Base-by-base conservation (phyloP, 1,139 yeast species). In the Kurtzmaniella quercitrusa region DNA sequence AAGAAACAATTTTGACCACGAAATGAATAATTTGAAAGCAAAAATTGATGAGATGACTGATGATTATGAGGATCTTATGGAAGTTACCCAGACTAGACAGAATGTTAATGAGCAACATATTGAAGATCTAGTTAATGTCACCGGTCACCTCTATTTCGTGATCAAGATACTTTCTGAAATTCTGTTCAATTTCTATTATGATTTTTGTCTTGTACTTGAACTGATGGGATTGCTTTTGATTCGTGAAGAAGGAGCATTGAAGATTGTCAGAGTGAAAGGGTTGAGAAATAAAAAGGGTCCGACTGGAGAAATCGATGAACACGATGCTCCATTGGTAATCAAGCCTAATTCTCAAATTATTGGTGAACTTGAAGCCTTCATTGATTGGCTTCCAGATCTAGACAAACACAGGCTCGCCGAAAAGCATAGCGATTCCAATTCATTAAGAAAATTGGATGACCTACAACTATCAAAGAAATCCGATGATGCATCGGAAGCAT, bases 181-280 rank as follows among this genome's bases (percentile, higher is more conserved):
- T 18, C 57, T 59, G 41, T 65, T 57, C 48, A 60, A 60, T 10
- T 63, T 57, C 41, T 64, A 73, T 44, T 49, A 65, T 18, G 76
- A 82, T 36, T 72, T 78, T 43, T 81, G 87, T 53, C 68, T 76
- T 43, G 67, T 86, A 2, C 67, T 91, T 43, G 96, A 88, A 55
- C 75, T 86, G 1, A 81, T 90, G 73, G 98, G 98, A 1, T 68
- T 91, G 43, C 61, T 85, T 18, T 65, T 85, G 40, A 70, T 77
- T 0, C 66, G 69, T 42, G 79, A 77, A 38, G 51, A 51, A 40
- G 52, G 50, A 44, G 66, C 56, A 19, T 66, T 64, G 44, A 73
- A 73, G 41, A 78, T 85, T 31, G 76, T 77, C 27, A 69, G 94
- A 49, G 93, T 85, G 0, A 85, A 85, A 55, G 94, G 94, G 0